Base-by-base conservation (phyloP, 352 stramenopile species). In the Phytophthora podocarpi region DNA sequence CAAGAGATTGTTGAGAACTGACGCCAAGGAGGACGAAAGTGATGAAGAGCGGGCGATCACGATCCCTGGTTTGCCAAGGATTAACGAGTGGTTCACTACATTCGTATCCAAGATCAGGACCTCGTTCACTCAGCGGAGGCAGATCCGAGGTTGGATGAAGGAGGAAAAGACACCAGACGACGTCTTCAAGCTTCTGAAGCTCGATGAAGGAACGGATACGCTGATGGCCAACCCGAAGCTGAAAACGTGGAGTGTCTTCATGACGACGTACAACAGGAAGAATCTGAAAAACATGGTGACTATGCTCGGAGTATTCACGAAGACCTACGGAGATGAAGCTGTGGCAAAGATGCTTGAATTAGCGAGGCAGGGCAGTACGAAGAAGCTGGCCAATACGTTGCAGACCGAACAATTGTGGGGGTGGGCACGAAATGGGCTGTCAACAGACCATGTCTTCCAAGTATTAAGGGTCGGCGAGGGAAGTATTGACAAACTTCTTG, bases 181-280 rank as follows among this genome's bases (percentile, higher is more conserved):
- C 12, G 31, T 60, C 5, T 52, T 60, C 34, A 37, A 26, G 6
- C 15, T 61, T 23, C 41, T 61, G 5, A 52, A 45, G 3, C 52
- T 61, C 7, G 31, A 53, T n/a, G 15, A 32, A 45, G 31, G 23
- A 36, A 45, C 8, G 1, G 5, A 53, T 12, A 34, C 7, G 2
- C 27, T 64, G 30, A 5, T 64, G 15, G 30, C 21, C n/a, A 49
- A 26, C 13, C 16, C 20, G 4, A 40, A 59, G 7, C 20, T 59
- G 2, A 40, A 8, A 24, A 34, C 23, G 3, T 60, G 51, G 51
- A 41, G 16, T 11, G 30, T 21, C 18, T 60, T 45, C 30, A 43
- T 60, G 26, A 40, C 37, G 13, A 15, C 23, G 13, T 52, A 43
- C 46, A 59, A 50, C 23, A 48, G 24, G 37, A 31, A 59, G 16